A percentile compares a stretch with the other conserved stretches of the same genome.
Conservation (phyloP, 495 filamentous ascomycete species). For the Talaromyces wortmannii region DNA sequence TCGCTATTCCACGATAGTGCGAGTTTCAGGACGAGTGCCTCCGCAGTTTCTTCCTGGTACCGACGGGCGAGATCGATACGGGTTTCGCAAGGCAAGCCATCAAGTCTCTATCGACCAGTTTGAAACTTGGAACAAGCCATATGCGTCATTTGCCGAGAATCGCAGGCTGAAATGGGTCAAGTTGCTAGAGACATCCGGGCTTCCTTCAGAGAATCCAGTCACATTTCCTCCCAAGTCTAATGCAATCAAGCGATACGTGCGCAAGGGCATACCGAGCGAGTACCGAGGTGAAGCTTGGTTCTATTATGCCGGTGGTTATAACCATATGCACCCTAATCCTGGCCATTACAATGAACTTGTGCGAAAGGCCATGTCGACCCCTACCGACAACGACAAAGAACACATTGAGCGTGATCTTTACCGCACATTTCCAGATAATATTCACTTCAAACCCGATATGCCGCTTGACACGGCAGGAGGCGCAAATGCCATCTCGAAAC, state of each 20-base stretch:
- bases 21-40: slow-evolving; percentile 33
- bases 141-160: slow-evolving; percentile 60
- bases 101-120: slow-evolving; percentile 72
- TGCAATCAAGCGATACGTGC: slow-evolving; percentile 81
- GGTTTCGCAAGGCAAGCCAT: slow-evolving; percentile 82
- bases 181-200: slow-evolving; percentile 67
- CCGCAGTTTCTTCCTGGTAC: slow-evolving; percentile 25
- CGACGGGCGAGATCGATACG: slow-evolving; percentile 69
- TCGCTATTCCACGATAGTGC: slow-evolving; percentile 30
- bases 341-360: slow-evolving; percentile 70
- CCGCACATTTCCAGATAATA: slow-evolving; percentile 92
- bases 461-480: slow-evolving; percentile 11
- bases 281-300: slow-evolving; percentile 95
- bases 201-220: slow-evolving; percentile 63
- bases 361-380: slow-evolving; percentile 51
- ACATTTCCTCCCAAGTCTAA: slow-evolving; percentile 72
- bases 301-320: slow-evolving; percentile 88
- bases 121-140: slow-evolving; percentile 70
- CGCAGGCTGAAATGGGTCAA: slow-evolving; percentile 75
- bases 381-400: slow-evolving; percentile 68
- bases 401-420: slow-evolving; percentile 93
- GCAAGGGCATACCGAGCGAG: slow-evolving; percentile 93
- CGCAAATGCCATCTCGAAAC: slow-evolving; percentile 21
- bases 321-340: slow-evolving; percentile 61
- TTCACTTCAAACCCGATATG: slow-evolving; percentile 78